Base-by-base conservation (phyloP, 208 protist species). In the Trypanosoma grayi region DNA sequence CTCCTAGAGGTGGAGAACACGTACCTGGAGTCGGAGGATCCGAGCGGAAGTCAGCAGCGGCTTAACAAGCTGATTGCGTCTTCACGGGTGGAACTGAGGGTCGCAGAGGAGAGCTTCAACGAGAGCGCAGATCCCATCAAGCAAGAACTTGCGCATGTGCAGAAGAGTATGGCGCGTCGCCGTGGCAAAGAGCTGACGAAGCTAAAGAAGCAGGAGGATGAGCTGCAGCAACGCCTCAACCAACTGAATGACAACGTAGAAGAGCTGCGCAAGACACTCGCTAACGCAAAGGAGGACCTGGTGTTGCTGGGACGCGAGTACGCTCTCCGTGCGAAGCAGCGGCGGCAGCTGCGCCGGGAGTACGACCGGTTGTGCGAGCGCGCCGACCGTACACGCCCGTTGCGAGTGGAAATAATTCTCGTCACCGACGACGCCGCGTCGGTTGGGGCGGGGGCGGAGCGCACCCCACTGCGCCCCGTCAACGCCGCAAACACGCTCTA, bases 121-220 rank as follows among this genome's bases (percentile, higher is more conserved):
- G 48, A 56, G 28, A 1, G 39, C 2, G 30, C 24, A 8, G 46
- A 34, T 2, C 28, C 40, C 20, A n/a, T 64, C 9, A 20, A 73
- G 27, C 58, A 65, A 45, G 54, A 73, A 44, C 11, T 65, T 18
- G 54, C 57, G 28, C 50, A 70, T 24, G 11, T 66, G 1, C 59
- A 63, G 20, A 63, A 61, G 43, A 59, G 8, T 31, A 58, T 80
- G 25, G 37, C 8, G 24, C 72, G 75, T 41, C 47, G 52, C 37
- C 85, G 84, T 41, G 83, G 83, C 0, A 81, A 81, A 56, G 87
- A 94, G 60, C 64, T 80, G 24, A 45, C 69, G 30, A 73, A 65
- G 36, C 66, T 88, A 33, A 71, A 82, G 57, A 59, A 67, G 39
- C 79, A 85, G 39, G 68, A 84, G 31, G 80, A 85, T 0, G 81